Evolutionary conservation across 116 monocot genomes (phyloP), one percentile per base, ranked within the genome.

Genomic region (Phalaenopsis hybrid): DNA sequence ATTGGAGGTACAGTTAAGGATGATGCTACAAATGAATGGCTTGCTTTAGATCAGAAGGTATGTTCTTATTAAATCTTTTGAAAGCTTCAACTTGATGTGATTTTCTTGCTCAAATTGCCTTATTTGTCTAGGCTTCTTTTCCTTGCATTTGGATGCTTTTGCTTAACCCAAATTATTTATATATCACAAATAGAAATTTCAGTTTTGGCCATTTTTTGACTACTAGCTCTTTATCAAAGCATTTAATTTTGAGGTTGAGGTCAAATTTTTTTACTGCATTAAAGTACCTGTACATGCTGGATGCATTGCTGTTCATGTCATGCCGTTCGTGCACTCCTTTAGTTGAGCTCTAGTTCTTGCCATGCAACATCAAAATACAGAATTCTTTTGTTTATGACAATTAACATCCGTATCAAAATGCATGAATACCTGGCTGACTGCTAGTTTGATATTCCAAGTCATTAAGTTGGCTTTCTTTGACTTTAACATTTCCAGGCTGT

Each of bases 41-140:
- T 94, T 88, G 92, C 83, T 85, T 84, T 96, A 69, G 94, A 96
- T 88, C 92, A 96, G 79, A 96, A 96, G 92, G 94, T 92, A 78
- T 45, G 12, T 15, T 67, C 28, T 18, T 77, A 37, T 49, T 45
- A 0, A 16, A 37, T 43, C 33, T 67, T 78, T 68, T 78, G 44
- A 45, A 23, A 25, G 9, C 25, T 65, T 25, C 23, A 65, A 65
- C 23, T 61, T 61, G 4, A n/a, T 10, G 61, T 65, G 10, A 65
- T 65, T 65, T 65, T 2, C 9, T 8, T 65, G 65, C 6, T 7
- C 20, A 31, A 31, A 31, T 65, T 65, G 65, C 25, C 52, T 52
- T 52, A 52, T 52, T 52, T 52, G 52, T 3, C 12, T 52, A 13
- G 52, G 13, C 52, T 52, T 11, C 12, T 52, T 52, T 52, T 31